Conservation (phyloP, 2,329 filamentous ascomycete genomes). For the Colletotrichum lupini region DNA sequence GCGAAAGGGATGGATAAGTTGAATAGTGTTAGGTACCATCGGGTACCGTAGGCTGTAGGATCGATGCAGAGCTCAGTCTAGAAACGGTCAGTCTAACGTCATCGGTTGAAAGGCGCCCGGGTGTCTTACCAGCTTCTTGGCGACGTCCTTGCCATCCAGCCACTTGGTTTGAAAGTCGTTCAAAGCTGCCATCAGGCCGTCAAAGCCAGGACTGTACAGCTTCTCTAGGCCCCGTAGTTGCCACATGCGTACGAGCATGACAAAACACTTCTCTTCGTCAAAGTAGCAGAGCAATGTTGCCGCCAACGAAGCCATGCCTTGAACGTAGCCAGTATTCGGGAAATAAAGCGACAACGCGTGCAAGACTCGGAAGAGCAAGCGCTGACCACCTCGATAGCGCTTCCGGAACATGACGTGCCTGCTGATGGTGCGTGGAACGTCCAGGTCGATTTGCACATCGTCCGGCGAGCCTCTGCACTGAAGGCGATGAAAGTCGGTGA, state of each 20-base stretch:
- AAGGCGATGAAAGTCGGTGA: constrained; percentile 77
- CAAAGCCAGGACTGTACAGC: constrained; percentile 86
- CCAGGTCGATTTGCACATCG: constrained; percentile 96
- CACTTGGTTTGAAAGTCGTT: constrained; percentile 87
- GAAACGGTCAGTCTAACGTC: constrained; percentile 15
- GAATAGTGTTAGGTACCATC: constrained; percentile 98
- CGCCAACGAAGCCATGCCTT: constrained; percentile 95
- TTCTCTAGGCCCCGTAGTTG: constrained; percentile 85
- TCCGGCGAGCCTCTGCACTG: constrained; percentile 83
- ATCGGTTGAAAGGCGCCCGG: neutral
- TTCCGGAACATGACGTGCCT: constrained; percentile 97
- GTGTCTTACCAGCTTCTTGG: constrained; percentile 77
- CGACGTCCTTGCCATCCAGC: constrained; percentile 83
- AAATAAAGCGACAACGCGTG: constrained; percentile 94
- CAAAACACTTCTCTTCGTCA: constrained; percentile 92
- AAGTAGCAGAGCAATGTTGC: constrained; percentile 96
- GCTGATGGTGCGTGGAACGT: constrained; percentile 94
- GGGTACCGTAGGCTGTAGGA: constrained; percentile 91
- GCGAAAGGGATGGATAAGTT: constrained; percentile 96
- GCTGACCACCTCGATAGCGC: constrained; percentile 91
- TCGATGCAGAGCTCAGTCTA: constrained; percentile 83
- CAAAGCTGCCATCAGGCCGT: constrained; percentile 86
- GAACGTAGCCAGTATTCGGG: constrained; percentile 92
- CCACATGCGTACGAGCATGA: constrained; percentile 98
- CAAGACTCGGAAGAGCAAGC: constrained; percentile 90